Base-by-base conservation (phyloP, 2,329 filamentous ascomycete species). In the Arthrobotrys conoides region DNA sequence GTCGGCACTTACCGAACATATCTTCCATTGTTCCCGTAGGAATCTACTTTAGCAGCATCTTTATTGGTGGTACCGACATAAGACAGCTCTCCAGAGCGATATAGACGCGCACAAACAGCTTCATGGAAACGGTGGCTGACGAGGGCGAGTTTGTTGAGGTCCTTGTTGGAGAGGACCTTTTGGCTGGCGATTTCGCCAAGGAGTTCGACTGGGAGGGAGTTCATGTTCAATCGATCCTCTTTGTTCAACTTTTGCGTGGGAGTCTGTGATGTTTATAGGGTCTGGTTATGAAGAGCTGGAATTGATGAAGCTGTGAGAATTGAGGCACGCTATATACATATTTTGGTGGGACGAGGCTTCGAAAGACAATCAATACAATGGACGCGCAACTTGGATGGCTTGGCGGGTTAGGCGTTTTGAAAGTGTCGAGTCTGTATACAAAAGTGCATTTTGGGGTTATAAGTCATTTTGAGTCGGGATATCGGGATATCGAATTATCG, bases 31-130 rank as follows among this genome's bases (percentile, higher is more conserved):
- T 46, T 77, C 12, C 36, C 48, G 51, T 61, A 77, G 6, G 73
- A 46, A 51, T 77, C 67, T 6, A 77, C 67, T 51, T 77, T 77
- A 3, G 5, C 51, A 16, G 33, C 12, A 12, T 77, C 73, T 14
- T 66, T 66, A 1, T 67, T 41, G 27, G 67, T 77, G 1, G 63
- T 61, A 30, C 73, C 73, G 44, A 68, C 61, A 16, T 77, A 77
- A 9, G 67, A 71, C 9, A 77, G 44, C 20, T 77, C 73, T n/a
- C 73, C 73, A 33, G 73, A 51, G 14, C 73, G 67, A 44, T 77
- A 77, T 24, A 77, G 55, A 12, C 73, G 67, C 53, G 73, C 53
- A 33, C 38, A 49, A 5, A 53, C 73, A n/a, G 66, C 61, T 4
- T 71, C 33, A 33, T 55, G 14, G 53, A 71, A 67, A 12, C 51